A percentile compares a stretch with the other conserved stretches of the same genome.
phyloP scores from a whole-genome alignment of 164 flowering plant genomes.

The Vitis cinerea region DNA sequence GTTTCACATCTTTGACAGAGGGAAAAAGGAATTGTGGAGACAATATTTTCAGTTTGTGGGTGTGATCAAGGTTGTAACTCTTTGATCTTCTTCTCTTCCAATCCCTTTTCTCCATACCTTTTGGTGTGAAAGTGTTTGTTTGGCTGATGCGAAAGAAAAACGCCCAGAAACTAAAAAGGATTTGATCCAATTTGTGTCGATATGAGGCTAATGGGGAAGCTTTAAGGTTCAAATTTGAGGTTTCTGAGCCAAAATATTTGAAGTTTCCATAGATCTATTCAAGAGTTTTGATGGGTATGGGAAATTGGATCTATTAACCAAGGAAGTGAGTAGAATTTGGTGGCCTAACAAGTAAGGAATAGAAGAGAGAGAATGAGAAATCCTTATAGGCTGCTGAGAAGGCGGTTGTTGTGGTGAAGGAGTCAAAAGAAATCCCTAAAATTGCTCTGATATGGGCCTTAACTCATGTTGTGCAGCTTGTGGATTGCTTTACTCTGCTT shows the following conservation, averaged over 20 bases:
- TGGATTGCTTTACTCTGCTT: conserved; percentile 80
- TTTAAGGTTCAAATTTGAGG: neutral
- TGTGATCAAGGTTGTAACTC: no score
- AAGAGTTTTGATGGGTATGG: conserved; percentile 14
- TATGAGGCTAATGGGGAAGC: neutral
- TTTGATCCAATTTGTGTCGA: neutral
- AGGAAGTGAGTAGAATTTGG: conserved; percentile 3
- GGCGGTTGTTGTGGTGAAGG: conserved; percentile 92
- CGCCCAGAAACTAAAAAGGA: neutral
- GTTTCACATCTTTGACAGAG: no score
- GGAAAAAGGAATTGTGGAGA: no score
- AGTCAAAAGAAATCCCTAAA: conserved; percentile 83
- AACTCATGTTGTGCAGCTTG: conserved; percentile 96
- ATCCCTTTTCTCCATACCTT: no score
- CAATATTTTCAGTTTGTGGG: no score
- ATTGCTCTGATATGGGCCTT: conserved; percentile 92
- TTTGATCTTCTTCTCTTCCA: no score
- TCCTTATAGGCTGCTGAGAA: conserved; percentile 59
- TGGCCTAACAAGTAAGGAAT: conserved; percentile 37
- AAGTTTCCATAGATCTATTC: conserved; percentile 10
- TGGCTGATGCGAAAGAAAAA: no score
- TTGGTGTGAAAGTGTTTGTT: no score
- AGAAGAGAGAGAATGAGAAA: conserved; percentile 52
- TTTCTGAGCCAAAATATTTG: neutral
- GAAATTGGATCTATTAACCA: conserved; percentile 12